Percentiles rank a stretch among this genome's conserved stretches.
Conservation (phyloP, 345 rosid species). For the Durio zibethinus region DNA sequence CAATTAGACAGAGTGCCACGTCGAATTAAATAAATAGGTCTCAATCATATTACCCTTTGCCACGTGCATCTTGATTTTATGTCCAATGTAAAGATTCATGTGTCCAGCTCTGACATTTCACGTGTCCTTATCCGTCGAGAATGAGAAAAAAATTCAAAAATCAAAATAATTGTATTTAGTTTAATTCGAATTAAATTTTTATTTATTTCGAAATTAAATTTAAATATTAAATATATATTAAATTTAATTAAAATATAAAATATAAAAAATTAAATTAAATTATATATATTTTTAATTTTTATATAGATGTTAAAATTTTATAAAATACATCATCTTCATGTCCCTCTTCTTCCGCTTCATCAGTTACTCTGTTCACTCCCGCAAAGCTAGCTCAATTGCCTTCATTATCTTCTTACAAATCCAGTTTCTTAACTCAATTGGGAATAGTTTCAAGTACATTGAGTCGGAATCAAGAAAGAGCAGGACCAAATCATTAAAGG, state of each 20-base stretch:
- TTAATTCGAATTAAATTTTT: too few relatives aligned
- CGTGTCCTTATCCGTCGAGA: too few relatives aligned
- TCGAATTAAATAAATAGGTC: neutral
- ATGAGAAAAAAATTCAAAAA: too few relatives aligned
- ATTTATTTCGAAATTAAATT: too few relatives aligned
- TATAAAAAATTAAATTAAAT: too few relatives aligned
- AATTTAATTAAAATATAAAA: too few relatives aligned
- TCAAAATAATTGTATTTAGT: too few relatives aligned
- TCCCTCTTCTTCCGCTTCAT: conserved; percentile 30
- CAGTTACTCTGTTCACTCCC: conserved; percentile 24
- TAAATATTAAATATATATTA: too few relatives aligned
- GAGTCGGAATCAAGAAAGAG: conserved; percentile 12
- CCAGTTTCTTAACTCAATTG: conserved; percentile 35
- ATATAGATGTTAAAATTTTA: neutral
- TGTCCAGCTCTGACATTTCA: too few relatives aligned
- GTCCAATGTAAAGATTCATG: too few relatives aligned
- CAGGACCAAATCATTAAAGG: conserved; percentile 7
- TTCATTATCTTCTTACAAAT: conserved; percentile 19
- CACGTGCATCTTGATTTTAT: too few relatives aligned
- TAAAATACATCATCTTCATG: conserved; percentile 23
- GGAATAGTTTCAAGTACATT: conserved; percentile 13
- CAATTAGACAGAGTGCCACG: neutral
- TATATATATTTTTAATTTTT: neutral
- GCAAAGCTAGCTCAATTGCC: conserved; percentile 14
- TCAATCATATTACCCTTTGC: too few relatives aligned